Evolutionary conservation across 2,329 filamentous ascomycete genomes (phyloP).

Genomic region (Colletotrichum tabaci): DNA sequence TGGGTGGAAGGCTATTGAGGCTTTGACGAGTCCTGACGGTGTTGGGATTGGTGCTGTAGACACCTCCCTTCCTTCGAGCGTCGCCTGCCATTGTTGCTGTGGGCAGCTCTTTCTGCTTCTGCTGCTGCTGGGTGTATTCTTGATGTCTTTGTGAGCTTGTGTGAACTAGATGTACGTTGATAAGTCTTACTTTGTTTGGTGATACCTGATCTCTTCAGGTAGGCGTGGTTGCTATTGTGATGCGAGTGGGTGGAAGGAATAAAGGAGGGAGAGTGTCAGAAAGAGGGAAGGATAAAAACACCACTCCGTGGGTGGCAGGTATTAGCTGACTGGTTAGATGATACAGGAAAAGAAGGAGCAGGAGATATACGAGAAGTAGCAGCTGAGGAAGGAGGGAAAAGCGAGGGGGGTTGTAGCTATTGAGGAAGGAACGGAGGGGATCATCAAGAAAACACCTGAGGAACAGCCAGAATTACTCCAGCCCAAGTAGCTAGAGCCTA

Average conservation of each 20-base stretch:
- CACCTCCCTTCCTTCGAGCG: constrained; percentile 23
- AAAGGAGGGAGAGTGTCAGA: not conserved
- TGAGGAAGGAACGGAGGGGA: too few relatives aligned
- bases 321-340: too few relatives aligned
- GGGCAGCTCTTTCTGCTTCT: not conserved
- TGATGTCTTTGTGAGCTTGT: not conserved
- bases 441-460: too few relatives aligned
- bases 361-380: not conserved
- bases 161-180: not conserved
- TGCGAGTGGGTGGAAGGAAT: not conserved
- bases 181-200: not conserved
- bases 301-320: not conserved
- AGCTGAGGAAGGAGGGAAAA: not conserved
- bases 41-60: constrained; percentile 21
- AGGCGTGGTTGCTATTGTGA: not conserved
- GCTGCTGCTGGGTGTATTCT: not conserved
- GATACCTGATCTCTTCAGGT: not conserved
- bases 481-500: too few relatives aligned
- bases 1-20: not conserved
- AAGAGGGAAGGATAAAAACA: not conserved
- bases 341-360: too few relatives aligned
- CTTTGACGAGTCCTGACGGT: constrained; percentile 6
- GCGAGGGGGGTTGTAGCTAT: too few relatives aligned
- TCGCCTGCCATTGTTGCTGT: constrained; percentile 3
- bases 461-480: too few relatives aligned